Percentiles rank a stretch among this genome's conserved stretches.
phyloP scores from a whole-genome alignment of 2,329 filamentous ascomycete genomes.

The Paracoccidioides lutzii region DNA sequence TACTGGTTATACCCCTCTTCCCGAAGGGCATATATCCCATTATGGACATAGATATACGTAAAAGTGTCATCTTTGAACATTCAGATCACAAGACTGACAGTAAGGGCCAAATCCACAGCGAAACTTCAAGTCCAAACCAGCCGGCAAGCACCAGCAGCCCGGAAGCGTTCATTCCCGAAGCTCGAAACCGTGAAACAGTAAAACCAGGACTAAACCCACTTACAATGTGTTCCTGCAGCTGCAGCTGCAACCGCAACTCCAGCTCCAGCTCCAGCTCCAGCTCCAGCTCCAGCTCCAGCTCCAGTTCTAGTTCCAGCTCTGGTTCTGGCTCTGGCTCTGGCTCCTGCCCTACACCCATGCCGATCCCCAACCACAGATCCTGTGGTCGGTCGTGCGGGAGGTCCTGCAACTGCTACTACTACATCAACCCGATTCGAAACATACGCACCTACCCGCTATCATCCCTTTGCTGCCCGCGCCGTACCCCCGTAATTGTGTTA shows the following conservation, averaged over 20 bases:
- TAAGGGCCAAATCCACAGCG: no score
- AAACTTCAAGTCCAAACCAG: neutral
- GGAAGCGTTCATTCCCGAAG: neutral
- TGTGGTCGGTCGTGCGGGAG: neutral
- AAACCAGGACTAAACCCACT: neutral
- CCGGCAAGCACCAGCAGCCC: no score
- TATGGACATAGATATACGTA: neutral
- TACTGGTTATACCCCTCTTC: neutral
- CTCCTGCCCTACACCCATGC: constrained; percentile 7
- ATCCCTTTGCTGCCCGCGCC: neutral
- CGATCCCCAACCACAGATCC: constrained; percentile 5
- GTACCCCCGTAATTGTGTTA: neutral
- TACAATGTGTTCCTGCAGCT: neutral
- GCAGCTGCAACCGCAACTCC: neutral
- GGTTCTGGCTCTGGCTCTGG: neutral
- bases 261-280: neutral
- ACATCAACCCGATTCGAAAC: neutral
- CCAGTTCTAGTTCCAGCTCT: constrained; percentile 6
- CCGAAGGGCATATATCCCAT: neutral
- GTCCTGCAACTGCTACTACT: constrained; percentile 1
- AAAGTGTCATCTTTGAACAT: neutral
- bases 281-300: constrained; percentile 7
- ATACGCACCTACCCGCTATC: neutral
- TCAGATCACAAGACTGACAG: no score
- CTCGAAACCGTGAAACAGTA: no score